These are phyloP conservation scores for Trichoderma cornu-damae DNA, from an alignment of 2,329 filamentous ascomycete species.

Conservation along the genomic window DNA sequence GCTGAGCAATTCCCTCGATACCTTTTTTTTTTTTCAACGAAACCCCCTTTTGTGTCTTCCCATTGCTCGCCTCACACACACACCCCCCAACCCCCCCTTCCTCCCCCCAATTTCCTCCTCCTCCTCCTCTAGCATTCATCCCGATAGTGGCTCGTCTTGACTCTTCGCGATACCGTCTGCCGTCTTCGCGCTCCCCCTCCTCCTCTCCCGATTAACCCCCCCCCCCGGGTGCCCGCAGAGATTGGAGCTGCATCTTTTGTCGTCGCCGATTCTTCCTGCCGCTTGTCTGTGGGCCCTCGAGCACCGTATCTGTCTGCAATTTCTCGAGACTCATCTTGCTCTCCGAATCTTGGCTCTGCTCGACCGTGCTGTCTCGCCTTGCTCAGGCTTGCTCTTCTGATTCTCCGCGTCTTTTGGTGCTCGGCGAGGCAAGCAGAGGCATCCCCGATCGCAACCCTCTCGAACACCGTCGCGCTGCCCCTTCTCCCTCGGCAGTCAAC, in stretches of 20 bases:
- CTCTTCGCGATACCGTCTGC: background rate
- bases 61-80: no score
- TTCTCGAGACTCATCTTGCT: background rate
- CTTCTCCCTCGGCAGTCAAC: background rate
- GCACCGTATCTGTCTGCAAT: background rate
- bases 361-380: background rate
- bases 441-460: background rate
- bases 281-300: constrained; percentile 10
- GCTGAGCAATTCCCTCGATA: constrained; percentile 13
- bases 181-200: background rate
- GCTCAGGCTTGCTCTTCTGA: background rate
- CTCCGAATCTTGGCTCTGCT: background rate
- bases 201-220: background rate
- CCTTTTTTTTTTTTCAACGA: background rate
- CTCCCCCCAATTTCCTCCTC: background rate
- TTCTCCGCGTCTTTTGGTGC: background rate
- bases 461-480: constrained; percentile 4
- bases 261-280: constrained; percentile 13
- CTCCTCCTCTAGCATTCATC: background rate
- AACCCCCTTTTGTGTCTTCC: constrained; percentile 12
- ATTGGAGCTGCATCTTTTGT: background rate
- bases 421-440: background rate
- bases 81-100: constrained; percentile 14
- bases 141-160: background rate
- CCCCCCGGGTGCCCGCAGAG: constrained; percentile 1